Evolutionary conservation across 768 basidiomycete genomes (phyloP), one percentile per base, ranked within the genome.

Genomic region (Rhizopogon rudus): DNA sequence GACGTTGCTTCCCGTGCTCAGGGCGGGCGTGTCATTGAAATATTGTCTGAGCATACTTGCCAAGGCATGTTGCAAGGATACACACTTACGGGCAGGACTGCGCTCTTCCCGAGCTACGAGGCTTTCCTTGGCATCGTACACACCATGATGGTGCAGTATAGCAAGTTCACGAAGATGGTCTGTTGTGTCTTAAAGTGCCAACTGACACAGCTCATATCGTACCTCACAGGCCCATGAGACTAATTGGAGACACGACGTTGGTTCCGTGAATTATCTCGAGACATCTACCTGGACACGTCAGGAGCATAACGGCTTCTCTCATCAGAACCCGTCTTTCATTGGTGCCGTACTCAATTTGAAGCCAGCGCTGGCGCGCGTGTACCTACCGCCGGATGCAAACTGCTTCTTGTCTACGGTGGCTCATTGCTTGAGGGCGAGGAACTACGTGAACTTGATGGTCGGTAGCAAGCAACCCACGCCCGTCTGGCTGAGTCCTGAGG

Each of bases 61-160:
- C 89, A 93, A 66, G 91, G 88, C 22, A 93, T 93, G 86, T 75
- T 95, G 12, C 91, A 97, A 70, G 93, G 93, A 2, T 95, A 95
- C 70, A 93, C 91, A 6, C 81, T 97, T 44, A 95, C 93, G 0
- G 93, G 93, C 8, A 77, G 87, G 40, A 88, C 86, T 0, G 92
- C 83, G 12, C 75, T 95, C 35, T 92, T 96, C 81, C 92, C 93
- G 2, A 87, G 84, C 29, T 94, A 96, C 67, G 93, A 96, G 67
- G 87, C 91, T 0, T 97, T 96, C 80, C 75, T 94, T 43, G 91
- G 91, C 43, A 94, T 94, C 68, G 71, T 94, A 28, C 86, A 88
- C 53, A 94, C 91, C 16, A 93, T 93, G 91, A 85, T 88, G 82
- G 86, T 88, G 3, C 89, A 91, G 63, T 94, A 94, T 67, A 77